Percentiles rank a stretch among this genome's conserved stretches.
Evolutionary conservation across 163 green algal genomes (phyloP).

Genomic region (Coccomyxa subellipsoidea): DNA sequence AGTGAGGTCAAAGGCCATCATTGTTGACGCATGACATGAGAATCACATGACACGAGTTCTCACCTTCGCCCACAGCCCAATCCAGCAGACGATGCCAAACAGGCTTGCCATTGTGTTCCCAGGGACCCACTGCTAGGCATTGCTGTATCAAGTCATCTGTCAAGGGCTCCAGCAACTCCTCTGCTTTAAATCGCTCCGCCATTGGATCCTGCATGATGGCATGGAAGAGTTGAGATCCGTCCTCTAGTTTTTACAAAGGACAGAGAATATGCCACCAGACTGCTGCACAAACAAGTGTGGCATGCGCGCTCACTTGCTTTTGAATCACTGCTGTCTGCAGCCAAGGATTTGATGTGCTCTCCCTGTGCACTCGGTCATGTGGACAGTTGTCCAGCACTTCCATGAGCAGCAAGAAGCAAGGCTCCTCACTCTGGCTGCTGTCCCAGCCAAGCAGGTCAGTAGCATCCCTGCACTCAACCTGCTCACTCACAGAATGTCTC

Average conservation of each 20-base stretch:
- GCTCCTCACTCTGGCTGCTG: slow-evolving; percentile 12
- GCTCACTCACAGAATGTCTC: slow-evolving; percentile 5
- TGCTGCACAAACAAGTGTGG: too few species aligned
- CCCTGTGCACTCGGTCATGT: slow-evolving; percentile 72
- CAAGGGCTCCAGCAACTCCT: slow-evolving; percentile 46
- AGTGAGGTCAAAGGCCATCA: too few species aligned
- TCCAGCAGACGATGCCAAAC: slow-evolving; percentile 23
- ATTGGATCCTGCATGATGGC: too few species aligned
- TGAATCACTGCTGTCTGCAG: background rate
- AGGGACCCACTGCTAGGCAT: slow-evolving; percentile 22
- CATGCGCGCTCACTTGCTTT: background rate
- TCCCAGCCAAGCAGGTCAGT: slow-evolving; percentile 39
- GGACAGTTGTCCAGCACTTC: slow-evolving; percentile 95
- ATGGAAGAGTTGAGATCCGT: too few species aligned
- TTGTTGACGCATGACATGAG: too few species aligned
- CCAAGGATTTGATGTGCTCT: background rate
- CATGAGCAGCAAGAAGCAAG: slow-evolving; percentile 38
- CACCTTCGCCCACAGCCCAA: background rate
- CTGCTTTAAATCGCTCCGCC: slow-evolving; percentile 10
- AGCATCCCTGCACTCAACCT: slow-evolving; percentile 52
- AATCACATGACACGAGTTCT: too few species aligned
- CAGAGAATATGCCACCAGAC: too few species aligned
- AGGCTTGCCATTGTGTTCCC: slow-evolving; percentile 6
- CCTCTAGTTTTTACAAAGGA: too few species aligned
- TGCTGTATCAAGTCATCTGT: slow-evolving; percentile 51